These are phyloP conservation scores for Penicillium italicum DNA, from an alignment of 2,329 filamentous ascomycete species.

Conservation along the genomic window DNA sequence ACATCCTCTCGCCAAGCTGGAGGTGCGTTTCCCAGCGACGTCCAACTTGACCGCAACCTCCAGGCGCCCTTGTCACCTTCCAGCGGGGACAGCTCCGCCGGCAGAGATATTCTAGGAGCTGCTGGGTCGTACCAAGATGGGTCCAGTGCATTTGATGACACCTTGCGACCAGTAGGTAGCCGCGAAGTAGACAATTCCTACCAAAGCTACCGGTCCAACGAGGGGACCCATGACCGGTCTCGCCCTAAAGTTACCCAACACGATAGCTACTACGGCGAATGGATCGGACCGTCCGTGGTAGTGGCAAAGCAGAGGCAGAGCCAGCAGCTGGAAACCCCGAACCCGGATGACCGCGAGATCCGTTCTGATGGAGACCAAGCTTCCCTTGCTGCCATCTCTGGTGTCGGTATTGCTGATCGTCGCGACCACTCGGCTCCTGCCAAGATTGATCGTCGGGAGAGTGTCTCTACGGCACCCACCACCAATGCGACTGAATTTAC, in stretches of 20 bases:
- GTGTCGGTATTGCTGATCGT: slow-evolving; percentile 18
- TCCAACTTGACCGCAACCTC: slow-evolving; percentile 82
- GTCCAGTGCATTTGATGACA: slow-evolving; percentile 34
- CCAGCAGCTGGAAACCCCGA: slow-evolving; percentile 6
- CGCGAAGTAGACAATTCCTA: slow-evolving; percentile 15
- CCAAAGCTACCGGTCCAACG: slow-evolving; percentile 6
- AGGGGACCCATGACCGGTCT: slow-evolving; percentile 7
- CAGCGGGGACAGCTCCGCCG: slow-evolving; percentile 73
- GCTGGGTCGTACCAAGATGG: slow-evolving; percentile 55
- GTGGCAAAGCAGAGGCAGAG: slow-evolving; percentile 22
- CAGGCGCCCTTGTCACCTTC: slow-evolving; percentile 74
- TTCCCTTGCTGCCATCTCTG: slow-evolving; percentile 14
- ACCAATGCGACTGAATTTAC: slow-evolving; percentile 34
- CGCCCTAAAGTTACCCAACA: slow-evolving; percentile 23
- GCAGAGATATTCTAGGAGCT: slow-evolving; percentile 59
- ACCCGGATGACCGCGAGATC: slow-evolving; percentile 17
- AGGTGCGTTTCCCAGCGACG: slow-evolving; percentile 93
- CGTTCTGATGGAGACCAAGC: slow-evolving; percentile 18
- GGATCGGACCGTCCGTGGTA: slow-evolving; percentile 49
- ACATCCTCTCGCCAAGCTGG: slow-evolving; percentile 67
- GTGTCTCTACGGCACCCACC: slow-evolving; percentile 35
- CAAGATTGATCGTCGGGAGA: slow-evolving; percentile 27
- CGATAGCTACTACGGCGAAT: slow-evolving; percentile 50
- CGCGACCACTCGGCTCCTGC: slow-evolving; percentile 21
- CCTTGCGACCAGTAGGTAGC: slow-evolving; percentile 33